Conservation (phyloP, 176 grass and related monocot species). For the Canna indica region DNA sequence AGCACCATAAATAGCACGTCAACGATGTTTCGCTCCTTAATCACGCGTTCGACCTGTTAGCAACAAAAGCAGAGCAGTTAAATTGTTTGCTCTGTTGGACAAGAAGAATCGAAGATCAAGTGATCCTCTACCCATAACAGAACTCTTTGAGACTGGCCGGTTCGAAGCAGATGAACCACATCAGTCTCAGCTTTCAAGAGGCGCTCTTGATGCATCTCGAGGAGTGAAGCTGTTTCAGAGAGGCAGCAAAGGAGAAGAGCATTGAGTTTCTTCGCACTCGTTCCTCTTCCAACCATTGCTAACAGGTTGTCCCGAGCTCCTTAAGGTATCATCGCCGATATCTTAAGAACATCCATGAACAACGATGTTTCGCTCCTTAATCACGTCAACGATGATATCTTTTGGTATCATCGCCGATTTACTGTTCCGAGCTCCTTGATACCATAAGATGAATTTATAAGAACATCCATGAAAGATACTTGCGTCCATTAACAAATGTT, state of each 20-base stretch:
- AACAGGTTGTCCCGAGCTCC: no score
- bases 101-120: no score
- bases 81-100: no score
- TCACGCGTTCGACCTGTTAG: conserved; percentile 2
- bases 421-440: no score
- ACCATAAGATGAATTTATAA: no score
- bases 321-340: no score
- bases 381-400: no score
- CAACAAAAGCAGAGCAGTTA: neutral
- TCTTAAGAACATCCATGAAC: no score
- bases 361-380: no score
- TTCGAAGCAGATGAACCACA: neutral
- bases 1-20: conserved; percentile 1
- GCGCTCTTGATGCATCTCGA: neutral
- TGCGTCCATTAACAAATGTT: no score
- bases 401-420: no score
- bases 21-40: conserved; percentile 2
- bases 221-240: neutral
- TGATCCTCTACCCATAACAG: neutral
- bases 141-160: neutral
- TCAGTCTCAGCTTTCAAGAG: neutral
- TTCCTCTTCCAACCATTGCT: neutral
- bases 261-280: neutral
- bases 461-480: no score
- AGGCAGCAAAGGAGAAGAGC: neutral